phyloP scores from a whole-genome alignment of 352 stramenopile genomes.

The Phytophthora idaei region DNA sequence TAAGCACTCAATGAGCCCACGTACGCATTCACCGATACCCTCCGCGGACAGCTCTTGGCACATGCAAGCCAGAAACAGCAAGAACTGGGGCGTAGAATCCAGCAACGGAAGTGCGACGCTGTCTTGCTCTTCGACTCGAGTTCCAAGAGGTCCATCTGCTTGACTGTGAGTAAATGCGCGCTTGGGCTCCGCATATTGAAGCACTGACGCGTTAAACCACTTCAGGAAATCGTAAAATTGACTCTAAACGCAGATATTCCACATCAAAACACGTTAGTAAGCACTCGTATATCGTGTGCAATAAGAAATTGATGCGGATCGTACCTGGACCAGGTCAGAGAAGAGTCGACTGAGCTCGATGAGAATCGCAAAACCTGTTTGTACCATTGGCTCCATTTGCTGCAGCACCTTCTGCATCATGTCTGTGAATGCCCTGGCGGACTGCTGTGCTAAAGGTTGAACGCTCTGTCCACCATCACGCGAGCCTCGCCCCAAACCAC shows the following conservation, averaged over 20 bases:
- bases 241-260: slow-evolving; percentile 28
- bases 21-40: slow-evolving; percentile 74
- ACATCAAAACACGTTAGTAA: background rate
- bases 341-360: slow-evolving; percentile 76
- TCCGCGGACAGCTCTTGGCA: slow-evolving; percentile 66
- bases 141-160: background rate
- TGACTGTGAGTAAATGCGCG: slow-evolving; percentile 45
- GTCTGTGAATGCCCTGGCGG: slow-evolving; percentile 60
- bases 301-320: background rate
- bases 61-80: slow-evolving; percentile 75
- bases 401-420: slow-evolving; percentile 83
- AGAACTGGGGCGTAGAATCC: slow-evolving; percentile 65
- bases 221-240: slow-evolving; percentile 85
- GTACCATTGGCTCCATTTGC: slow-evolving; percentile 80
- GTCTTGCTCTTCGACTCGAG: slow-evolving; percentile 32
- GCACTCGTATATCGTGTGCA: background rate
- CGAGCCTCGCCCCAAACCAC: slow-evolving; percentile 36
- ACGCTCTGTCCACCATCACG: slow-evolving; percentile 47
- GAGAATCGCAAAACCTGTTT: slow-evolving; percentile 68
- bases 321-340: slow-evolving; percentile 79
- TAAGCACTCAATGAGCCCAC: slow-evolving; percentile 74
- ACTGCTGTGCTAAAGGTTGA: slow-evolving; percentile 58
- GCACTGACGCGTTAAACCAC: slow-evolving; percentile 73
- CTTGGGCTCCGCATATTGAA: slow-evolving; percentile 77
- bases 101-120: slow-evolving; percentile 54